Conservation (phyloP, 306 rosid genomes). For the Fagus crenata region DNA sequence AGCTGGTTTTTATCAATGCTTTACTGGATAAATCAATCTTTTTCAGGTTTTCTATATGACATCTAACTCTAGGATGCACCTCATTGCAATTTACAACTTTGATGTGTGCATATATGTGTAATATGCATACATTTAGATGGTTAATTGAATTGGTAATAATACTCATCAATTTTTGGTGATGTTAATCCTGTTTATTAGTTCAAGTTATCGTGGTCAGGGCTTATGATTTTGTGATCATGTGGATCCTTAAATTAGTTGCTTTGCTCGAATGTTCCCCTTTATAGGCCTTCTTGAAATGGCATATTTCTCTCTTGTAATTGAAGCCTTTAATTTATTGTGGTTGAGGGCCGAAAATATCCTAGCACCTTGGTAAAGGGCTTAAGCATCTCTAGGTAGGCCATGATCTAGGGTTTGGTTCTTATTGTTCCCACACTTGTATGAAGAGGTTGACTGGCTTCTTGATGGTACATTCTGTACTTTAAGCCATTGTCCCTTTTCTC, state of each 20-base stretch:
- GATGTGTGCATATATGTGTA: neutral
- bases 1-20: constrained; percentile 28
- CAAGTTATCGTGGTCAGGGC: neutral
- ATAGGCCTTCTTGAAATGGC: neutral
- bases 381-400: too few species aligned
- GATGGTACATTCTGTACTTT: too few species aligned
- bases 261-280: neutral
- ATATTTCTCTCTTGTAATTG: too few species aligned
- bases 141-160: neutral
- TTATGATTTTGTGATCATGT: neutral
- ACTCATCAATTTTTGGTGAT: neutral
- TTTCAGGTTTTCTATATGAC: neutral
- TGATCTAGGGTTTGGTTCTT: too few species aligned
- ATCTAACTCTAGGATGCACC: neutral
- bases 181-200: neutral
- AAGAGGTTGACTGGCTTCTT: too few species aligned
- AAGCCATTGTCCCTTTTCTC: too few species aligned
- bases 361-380: too few species aligned
- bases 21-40: constrained; percentile 11
- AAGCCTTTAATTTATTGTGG: too few species aligned
- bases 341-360: too few species aligned
- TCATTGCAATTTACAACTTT: neutral
- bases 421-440: too few species aligned
- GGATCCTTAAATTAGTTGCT: neutral
- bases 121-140: neutral